Evolutionary conservation across 176 grass and related monocot species (phyloP), one percentile per base, ranked within the genome.

Genomic region (Urochloa ruziziensis): DNA sequence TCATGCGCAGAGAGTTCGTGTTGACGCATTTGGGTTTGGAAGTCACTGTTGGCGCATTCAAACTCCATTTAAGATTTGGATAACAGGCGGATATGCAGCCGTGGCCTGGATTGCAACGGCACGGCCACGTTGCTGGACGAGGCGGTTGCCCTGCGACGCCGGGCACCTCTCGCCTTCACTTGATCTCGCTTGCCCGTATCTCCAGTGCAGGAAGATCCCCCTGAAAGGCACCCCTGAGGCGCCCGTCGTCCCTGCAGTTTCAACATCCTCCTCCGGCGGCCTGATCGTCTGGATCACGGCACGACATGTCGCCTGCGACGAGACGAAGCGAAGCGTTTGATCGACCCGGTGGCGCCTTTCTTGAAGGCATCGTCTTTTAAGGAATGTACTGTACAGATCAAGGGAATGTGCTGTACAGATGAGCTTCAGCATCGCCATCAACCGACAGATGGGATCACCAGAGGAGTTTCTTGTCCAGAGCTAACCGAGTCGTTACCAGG

Each of bases 161-260:
- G 80, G 89, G 84, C 89, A 28, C 6, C 88, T 78, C 46, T 49
- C 64, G 10, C 88, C 21, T 28, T 84, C 75, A 48, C 57, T 30
- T 60, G 7, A 17, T 57, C 28, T 19, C 39, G 0, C 44, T 9
- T 34, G 40, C 7, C 7, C 65, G 1, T 37, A 56, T 77, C 73
- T 35, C n/a, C 16, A 7, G 18, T 18, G 40, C 35, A 42, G 35
- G 24, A 43, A n/a, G n/a, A n/a, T n/a, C n/a, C 18, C 40, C 43
- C 29, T 65, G 88, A 83, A 72, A 90, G 78, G 1, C 48, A 33
- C 65, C 8, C 72, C 23, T 82, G 83, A 73, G 83, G 88, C 56
- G 7, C 5, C 73, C 62, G 11, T 73, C 39, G 18, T 16, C 35
- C 19, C 18, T 0, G 57, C 77, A 73, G 43, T 53, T 2, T n/a